Evolutionary conservation across 805 yeast genomes (phyloP).

Genomic region (Monosporozyma unispora): DNA sequence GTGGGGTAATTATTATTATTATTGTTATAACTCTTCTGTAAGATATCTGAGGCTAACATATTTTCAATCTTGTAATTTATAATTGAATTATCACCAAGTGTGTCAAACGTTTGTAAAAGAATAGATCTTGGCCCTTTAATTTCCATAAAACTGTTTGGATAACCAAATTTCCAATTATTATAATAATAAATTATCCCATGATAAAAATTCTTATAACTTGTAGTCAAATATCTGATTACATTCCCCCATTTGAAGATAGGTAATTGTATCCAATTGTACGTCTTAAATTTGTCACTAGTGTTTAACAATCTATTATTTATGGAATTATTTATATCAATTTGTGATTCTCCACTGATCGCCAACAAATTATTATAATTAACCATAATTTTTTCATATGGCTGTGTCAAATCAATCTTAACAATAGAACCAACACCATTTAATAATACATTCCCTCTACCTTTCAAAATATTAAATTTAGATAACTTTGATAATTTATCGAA

Average conservation of each 20-base stretch:
- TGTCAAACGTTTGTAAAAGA: constrained; percentile 21
- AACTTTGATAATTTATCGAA: background rate
- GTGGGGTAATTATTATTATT: background rate
- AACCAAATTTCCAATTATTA: constrained; percentile 16
- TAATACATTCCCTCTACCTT: constrained; percentile 28
- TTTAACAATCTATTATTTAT: constrained; percentile 2
- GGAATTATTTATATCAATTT: constrained; percentile 19
- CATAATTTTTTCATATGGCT: constrained; percentile 20
- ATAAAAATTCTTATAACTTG: background rate
- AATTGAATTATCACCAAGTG: background rate
- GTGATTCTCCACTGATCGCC: constrained; percentile 26
- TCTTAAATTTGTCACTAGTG: background rate
- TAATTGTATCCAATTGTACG: background rate
- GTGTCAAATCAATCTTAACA: constrained; percentile 21
- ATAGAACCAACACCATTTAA: constrained; percentile 16
- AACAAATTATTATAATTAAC: constrained; percentile 25
- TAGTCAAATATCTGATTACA: background rate
- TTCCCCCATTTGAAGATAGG: background rate
- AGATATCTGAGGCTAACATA: background rate
- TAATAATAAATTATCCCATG: background rate
- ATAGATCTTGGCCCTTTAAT: constrained; percentile 29
- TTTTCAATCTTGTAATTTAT: background rate
- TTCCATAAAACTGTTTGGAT: constrained; percentile 18
- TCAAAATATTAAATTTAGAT: constrained; percentile 14
- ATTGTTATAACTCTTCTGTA: background rate